Base-by-base conservation (phyloP, 1,139 yeast genomes). In the Sugiyamaella japonica region DNA sequence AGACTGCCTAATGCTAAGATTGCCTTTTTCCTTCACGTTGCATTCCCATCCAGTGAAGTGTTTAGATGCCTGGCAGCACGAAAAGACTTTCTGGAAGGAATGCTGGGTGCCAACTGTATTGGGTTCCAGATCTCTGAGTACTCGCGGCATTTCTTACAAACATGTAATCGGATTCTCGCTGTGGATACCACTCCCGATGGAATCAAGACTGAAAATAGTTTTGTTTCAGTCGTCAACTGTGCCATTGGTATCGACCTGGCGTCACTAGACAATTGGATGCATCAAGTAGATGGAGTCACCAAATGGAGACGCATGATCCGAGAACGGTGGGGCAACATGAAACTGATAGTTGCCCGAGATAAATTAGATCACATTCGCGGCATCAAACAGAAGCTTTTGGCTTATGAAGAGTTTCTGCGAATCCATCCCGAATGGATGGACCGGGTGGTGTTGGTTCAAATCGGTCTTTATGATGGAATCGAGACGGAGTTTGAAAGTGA, bases 41-140 rank as follows among this genome's bases (percentile, higher is more conserved):
- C 98, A 1, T 93, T 93, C 75, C 99, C 99, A 7, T 88, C 97
- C 1, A 85, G 95, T 48, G 99, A 93, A 70, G 96, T 93, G 3
- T 95, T 93, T 73, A 79, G 98, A 61, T 91, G 98, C 66, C 79
- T 93, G 60, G 97, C 98, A 1, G 95, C 89, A 66, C 79, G 99
- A 64, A 84, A 81, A 53, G 81, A 81, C 29, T 77, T 95, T 17
- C 75, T 95, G 23, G 80, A 81, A 59, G 99, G 99, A 12, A 79
- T 93, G 75, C 74, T 95, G 46, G 98, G 96, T 3, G 91, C 98
- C 1, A 89, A 90, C 64, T 82, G 87, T 56, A 81, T 95, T 47
- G 84, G 93, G 1, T 91, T 93, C 75, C 99, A 93, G 70, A 90
- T 95, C 9, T 84, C 85, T 34, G 99, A 93, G 69, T 93, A 91